Conservation (phyloP, 2,329 filamentous ascomycete species). For the Podosphaera aphanis region DNA sequence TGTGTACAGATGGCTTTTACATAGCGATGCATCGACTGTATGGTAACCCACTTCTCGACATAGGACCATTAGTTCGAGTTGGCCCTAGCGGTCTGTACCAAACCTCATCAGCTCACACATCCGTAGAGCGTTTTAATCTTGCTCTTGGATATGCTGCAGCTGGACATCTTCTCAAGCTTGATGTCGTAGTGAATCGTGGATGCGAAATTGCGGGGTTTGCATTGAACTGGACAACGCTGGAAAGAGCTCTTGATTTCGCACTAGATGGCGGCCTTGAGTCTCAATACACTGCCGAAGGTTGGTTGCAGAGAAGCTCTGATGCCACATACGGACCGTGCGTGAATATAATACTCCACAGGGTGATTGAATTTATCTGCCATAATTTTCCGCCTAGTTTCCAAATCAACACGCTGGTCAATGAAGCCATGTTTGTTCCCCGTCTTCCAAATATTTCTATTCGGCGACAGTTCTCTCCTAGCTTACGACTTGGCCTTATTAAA, state of each 20-base stretch:
- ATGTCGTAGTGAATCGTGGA: conserved; percentile 30
- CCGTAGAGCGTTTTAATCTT: conserved; percentile 25
- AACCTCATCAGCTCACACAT: conserved; percentile 2
- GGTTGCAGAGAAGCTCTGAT: conserved; percentile 12
- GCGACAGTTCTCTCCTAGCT: conserved; percentile 19
- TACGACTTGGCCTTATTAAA: conserved; percentile 38
- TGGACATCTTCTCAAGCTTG: conserved; percentile 32
- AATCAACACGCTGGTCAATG: conserved; percentile 27
- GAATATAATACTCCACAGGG: conserved; percentile 27
- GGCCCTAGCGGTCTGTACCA: conserved; percentile 15
- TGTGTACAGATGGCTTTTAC: conserved; percentile 32
- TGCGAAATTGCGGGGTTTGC: conserved; percentile 33
- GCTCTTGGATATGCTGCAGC: conserved; percentile 42
- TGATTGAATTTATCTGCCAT: conserved; percentile 34
- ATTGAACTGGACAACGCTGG: conserved; percentile 38
- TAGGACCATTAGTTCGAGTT: conserved; percentile 4
- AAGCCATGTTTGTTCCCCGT: conserved; percentile 23
- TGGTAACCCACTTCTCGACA: conserved; percentile 25
- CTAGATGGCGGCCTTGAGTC: conserved; percentile 22
- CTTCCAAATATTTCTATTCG: conserved; percentile 18
- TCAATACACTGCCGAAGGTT: conserved; percentile 16
- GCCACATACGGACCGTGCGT: conserved; percentile 32
- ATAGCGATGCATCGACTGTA: conserved; percentile 34
- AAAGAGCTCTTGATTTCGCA: conserved; percentile 35
- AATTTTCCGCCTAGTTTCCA: conserved; percentile 36